A percentile compares a stretch with the other conserved stretches of the same genome.
Conservation (phyloP, 2,329 filamentous ascomycete genomes). For the Penicillium verrucosum region DNA sequence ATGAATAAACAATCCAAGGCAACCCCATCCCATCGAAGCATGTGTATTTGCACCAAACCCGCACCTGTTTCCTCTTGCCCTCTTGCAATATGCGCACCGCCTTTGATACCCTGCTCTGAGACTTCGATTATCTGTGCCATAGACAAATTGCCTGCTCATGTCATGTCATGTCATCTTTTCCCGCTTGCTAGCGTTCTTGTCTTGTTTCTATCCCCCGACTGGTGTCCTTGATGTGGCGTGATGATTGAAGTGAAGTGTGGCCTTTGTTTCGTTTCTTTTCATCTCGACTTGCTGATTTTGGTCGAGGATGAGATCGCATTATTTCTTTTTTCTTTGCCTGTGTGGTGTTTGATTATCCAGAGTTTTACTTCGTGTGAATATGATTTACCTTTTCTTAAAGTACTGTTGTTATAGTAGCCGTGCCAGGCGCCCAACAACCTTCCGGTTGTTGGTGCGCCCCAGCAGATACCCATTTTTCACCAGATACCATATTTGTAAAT, state of each 20-base stretch:
- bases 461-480: too few species aligned
- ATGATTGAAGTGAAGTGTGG: neutral
- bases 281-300: neutral
- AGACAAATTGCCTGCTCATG: constrained; percentile 20
- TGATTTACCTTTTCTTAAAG: constrained; percentile 11
- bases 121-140: constrained; percentile 19
- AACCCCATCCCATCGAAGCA: neutral
- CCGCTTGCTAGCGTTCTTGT: constrained; percentile 11
- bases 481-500: too few species aligned
- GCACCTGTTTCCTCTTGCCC: neutral
- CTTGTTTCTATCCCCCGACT: neutral
- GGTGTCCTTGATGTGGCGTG: neutral
- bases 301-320: neutral
- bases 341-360: constrained; percentile 17
- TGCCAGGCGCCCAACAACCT: too few species aligned
- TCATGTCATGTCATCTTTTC: constrained; percentile 13
- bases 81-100: neutral
- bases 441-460: too few species aligned
- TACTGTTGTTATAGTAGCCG: neutral
- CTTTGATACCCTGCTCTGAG: constrained; percentile 7
- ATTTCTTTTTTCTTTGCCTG: neutral
- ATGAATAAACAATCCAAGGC: constrained; percentile 12
- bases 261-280: neutral
- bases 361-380: constrained; percentile 24
- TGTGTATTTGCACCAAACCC: neutral